Percentiles rank a stretch among this genome's conserved stretches.
These are phyloP conservation scores for Exophiala mesophila DNA, from an alignment of 2,329 filamentous ascomycete species.

Conservation along the genomic window DNA sequence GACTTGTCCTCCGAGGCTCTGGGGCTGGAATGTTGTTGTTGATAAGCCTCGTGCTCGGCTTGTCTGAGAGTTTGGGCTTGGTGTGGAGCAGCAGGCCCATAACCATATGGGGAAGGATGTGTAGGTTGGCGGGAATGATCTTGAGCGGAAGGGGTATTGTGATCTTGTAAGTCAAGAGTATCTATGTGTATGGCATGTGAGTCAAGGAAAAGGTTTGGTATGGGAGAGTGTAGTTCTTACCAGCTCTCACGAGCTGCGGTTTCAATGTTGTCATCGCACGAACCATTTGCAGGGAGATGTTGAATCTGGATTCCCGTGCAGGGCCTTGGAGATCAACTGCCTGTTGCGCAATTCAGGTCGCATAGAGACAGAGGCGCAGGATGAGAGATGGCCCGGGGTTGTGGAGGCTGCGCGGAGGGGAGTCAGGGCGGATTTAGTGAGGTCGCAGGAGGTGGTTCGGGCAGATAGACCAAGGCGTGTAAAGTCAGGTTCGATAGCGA, in stretches of 20 bases:
- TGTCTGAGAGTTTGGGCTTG: constrained; percentile 80
- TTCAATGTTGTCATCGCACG: constrained; percentile 27
- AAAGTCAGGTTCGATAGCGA: no score
- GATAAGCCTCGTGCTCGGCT: constrained; percentile 68
- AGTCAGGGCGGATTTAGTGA: no score
- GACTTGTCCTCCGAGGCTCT: constrained; percentile 37
- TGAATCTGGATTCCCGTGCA: constrained; percentile 16
- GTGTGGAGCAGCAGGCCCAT: constrained; percentile 64
- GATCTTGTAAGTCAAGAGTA: constrained; percentile 90
- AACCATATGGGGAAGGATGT: constrained; percentile 48
- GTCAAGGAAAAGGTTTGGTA: not conserved
- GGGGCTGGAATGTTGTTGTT: constrained; percentile 64
- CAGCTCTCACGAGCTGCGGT: constrained; percentile 44
- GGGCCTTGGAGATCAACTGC: constrained; percentile 17
- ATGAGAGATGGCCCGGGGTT: no score
- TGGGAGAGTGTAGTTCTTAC: constrained; percentile 30
- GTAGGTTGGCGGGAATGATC: constrained; percentile 62
- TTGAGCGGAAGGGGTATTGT: constrained; percentile 73
- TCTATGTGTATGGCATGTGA: constrained; percentile 52
- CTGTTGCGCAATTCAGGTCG: constrained; percentile 15
- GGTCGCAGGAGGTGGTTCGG: no score
- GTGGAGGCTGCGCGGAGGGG: no score
- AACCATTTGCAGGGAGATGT: constrained; percentile 17
- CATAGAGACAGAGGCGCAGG: constrained; percentile 13
- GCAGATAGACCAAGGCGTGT: no score